A percentile compares a stretch with the other conserved stretches of the same genome.
Conservation (phyloP, 2,329 filamentous ascomycete genomes). For the Hymenoscyphus occultus region DNA sequence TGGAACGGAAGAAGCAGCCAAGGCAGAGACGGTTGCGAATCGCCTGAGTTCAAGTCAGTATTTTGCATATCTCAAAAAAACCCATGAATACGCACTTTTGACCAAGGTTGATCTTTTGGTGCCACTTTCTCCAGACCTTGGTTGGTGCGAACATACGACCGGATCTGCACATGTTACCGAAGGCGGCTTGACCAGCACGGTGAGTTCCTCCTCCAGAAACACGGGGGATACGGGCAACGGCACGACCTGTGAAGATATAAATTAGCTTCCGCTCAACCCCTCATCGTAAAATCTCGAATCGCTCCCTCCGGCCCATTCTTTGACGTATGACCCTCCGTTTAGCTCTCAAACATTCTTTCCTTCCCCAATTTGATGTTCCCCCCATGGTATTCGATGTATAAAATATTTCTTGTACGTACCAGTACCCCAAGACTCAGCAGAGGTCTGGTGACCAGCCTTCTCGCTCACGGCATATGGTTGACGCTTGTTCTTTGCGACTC, state of each 20-base stretch:
- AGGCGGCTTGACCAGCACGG: constrained; percentile 99
- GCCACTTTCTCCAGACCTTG: constrained; percentile 99
- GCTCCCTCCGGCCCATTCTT: constrained; percentile 1
- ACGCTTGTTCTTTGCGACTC: constrained; percentile 99
- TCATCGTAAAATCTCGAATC: constrained; percentile 5
- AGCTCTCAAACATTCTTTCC: not conserved
- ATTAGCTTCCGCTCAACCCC: constrained; percentile 26
- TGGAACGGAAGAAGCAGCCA: constrained; percentile 93
- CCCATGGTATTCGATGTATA: constrained; percentile 23
- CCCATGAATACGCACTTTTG: constrained; percentile 67
- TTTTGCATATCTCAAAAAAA: not conserved
- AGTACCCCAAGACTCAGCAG: constrained; percentile 99
- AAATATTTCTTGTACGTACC: constrained; percentile 59
- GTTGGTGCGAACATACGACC: constrained; percentile 99
- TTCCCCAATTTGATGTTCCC: constrained; percentile 6
- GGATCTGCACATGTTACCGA: constrained; percentile 99
- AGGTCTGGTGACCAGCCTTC: constrained; percentile 99
- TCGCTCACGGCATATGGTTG: constrained; percentile 99
- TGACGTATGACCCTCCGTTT: not conserved
- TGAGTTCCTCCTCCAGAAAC: constrained; percentile 99
- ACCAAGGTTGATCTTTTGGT: constrained; percentile 99
- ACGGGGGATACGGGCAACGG: constrained; percentile 99
- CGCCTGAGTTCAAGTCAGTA: constrained; percentile 54
- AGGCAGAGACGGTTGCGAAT: constrained; percentile 94
- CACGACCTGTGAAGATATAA: constrained; percentile 65